phyloP scores from a whole-genome alignment of 2,329 filamentous ascomycete genomes.

The Daldinia sp. region DNA sequence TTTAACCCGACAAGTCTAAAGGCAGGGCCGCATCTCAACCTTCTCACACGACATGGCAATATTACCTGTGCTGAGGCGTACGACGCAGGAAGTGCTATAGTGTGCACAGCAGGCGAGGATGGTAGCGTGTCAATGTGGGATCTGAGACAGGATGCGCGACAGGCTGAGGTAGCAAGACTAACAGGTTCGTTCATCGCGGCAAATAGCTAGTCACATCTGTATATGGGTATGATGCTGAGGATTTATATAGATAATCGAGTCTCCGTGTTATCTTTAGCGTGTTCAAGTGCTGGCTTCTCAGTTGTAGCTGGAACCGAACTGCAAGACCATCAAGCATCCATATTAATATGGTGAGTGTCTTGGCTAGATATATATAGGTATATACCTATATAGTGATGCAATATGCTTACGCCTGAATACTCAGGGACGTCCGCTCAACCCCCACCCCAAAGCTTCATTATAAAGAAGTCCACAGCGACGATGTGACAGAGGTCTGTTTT shows the following conservation, averaged over 20 bases:
- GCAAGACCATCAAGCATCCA: conserved; percentile 67
- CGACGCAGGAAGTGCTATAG: conserved; percentile 59
- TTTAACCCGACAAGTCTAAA: conserved; percentile 68
- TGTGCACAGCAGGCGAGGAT: conserved; percentile 77
- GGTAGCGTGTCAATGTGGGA: conserved; percentile 74
- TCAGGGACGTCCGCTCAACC: conserved; percentile 65
- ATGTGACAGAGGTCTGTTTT: conserved; percentile 64
- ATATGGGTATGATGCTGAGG: conserved; percentile 32
- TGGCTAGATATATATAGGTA: not conserved
- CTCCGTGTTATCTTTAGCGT: conserved; percentile 72
- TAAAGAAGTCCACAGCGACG: conserved; percentile 72
- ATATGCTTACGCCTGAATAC: conserved; percentile 25
- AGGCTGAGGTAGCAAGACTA: conserved; percentile 55
- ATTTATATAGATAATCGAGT: conserved; percentile 51
- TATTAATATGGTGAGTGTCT: conserved; percentile 64
- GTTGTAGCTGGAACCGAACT: conserved; percentile 79
- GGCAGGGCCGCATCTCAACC: conserved; percentile 47
- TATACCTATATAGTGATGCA: not conserved
- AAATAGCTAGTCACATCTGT: conserved; percentile 37
- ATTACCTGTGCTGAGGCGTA: conserved; percentile 69
- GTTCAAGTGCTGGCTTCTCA: conserved; percentile 62
- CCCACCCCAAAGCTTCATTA: conserved; percentile 61
- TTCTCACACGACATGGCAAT: conserved; percentile 63
- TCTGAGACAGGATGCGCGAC: conserved; percentile 56
- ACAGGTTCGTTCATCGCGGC: conserved; percentile 52